These are phyloP conservation scores for Leishmania aethiopica DNA, from an alignment of 208 protist genomes.

Conservation along the genomic window DNA sequence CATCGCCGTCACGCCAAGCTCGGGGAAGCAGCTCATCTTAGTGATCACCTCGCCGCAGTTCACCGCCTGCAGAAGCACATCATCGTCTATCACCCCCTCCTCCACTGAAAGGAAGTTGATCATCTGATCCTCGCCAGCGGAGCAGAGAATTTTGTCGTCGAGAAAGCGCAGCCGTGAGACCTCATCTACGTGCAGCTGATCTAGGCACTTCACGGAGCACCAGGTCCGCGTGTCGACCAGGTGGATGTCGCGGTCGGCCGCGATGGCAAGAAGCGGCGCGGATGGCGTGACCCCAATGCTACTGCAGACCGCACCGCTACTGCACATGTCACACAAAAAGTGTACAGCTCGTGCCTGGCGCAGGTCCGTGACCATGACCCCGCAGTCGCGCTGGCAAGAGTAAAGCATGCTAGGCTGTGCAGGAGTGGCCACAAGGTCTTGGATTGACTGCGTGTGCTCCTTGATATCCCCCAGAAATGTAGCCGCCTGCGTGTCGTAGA, in stretches of 20 bases:
- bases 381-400: constrained; percentile 77
- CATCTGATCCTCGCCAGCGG: constrained; percentile 88
- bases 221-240: constrained; percentile 75
- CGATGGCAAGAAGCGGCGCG: constrained; percentile 46
- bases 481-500: constrained; percentile 64
- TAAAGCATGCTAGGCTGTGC: constrained; percentile 59
- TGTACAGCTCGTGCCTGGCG: constrained; percentile 47
- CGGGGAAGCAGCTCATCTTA: constrained; percentile 67
- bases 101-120: constrained; percentile 75
- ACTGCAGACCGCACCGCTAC: constrained; percentile 44
- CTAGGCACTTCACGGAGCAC: constrained; percentile 41
- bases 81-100: constrained; percentile 64
- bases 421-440: constrained; percentile 50
- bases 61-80: constrained; percentile 73
- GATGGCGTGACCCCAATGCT: constrained; percentile 58
- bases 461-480: constrained; percentile 48
- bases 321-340: constrained; percentile 71
- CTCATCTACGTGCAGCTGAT: constrained; percentile 81
- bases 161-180: constrained; percentile 80
- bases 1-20: constrained; percentile 47
- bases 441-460: constrained; percentile 71
- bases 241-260: constrained; percentile 58
- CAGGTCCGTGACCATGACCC: constrained; percentile 80
- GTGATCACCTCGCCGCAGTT: constrained; percentile 78
- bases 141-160: constrained; percentile 66